Base-by-base conservation (phyloP, 192 early-diverging fungal genomes). In the Coemansia erecta region DNA sequence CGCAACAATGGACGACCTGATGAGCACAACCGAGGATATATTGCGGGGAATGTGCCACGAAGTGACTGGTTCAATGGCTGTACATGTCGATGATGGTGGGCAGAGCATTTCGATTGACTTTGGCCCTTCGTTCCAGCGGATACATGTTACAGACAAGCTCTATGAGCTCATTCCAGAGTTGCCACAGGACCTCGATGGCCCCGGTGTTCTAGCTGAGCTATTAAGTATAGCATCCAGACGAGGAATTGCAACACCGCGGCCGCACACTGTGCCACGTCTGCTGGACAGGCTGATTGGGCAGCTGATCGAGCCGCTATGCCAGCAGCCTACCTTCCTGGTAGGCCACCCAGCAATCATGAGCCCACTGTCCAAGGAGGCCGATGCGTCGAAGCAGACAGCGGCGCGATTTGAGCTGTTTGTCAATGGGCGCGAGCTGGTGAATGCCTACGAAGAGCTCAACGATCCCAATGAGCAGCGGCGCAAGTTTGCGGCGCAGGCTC, bases 361-460 rank as follows among this genome's bases (percentile, higher is more conserved):
- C 33, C 93, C 93, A 10, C 71, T 95, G 10, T 86, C 93, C 9
- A 94, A 95, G 53, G 70, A 72, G 31, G 26, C 45, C 19, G 60
- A 62, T 37, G 56, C 72, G 56, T 70, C 70, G 41, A 68, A 71
- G 31, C 53, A 44, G 8, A 77, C 84, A 10, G 76, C 89, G 2
- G 87, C 82, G 7, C 81, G 93, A 13, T 92, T 93, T 55, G 93
- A 95, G 70, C 73, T 93, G 28, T 92, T 92, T 82, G 83, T 92
- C 45, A 84, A 74, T 3, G 80, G 80, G 33, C 86, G 85, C 43
- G 93, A 95, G 63, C 73, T 91, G 40, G 85, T 89, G 24, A 95
- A 95, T 63, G 90, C 90, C 0, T 95, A 95, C 62, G 89, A 86
- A 66, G 93, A 95, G 65, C 83, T 95, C 66, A 95, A 95, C 58